Base-by-base conservation (phyloP, 768 basidiomycete species). In the Kwoniella dendrophila region DNA sequence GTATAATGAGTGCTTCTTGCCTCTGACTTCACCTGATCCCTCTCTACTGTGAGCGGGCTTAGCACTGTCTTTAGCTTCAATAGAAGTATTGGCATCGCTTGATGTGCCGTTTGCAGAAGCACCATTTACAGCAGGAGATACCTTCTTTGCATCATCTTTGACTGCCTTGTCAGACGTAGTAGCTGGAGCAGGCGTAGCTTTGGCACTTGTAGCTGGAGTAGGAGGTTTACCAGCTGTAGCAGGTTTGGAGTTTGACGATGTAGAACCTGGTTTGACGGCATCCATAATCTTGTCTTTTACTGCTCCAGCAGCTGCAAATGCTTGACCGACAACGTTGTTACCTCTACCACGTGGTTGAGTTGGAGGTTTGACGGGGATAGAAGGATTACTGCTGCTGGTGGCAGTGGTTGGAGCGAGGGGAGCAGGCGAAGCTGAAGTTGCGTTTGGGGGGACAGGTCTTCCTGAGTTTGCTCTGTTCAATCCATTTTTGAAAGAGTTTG, bases 91-190 rank as follows among this genome's bases (percentile, higher is more conserved):
- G 48, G 81, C 79, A 26, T 74, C 43, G 11, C 44, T 50, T 16
- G 59, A 53, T 0, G n/a, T 36, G 12, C 81, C 81, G 60, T 81
- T 82, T 74, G 79, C 78, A 10, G 75, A 63, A 51, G 81, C 79
- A 7, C 78, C 72, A 29, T 74, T 44, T 7, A 45, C 48, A 14
- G 61, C 45, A 34, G 55, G 16, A 29, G 55, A 47, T 30, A 34
- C 20, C 33, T 65, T 50, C 26, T 66, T 62, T 26, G 27, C 47
- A 4, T 58, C 59, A 11, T 58, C 60, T 27, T 47, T 57, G 24
- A 36, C 47, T 1, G 61, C 38, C 41, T 66, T 66, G 20, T 48
- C 47, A 11, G 47, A 44, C 26, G 30, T 32, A 33, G 24, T 27
- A 4, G 51, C 18, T 24, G 50, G 34, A 43, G 56, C 12, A 44